These are phyloP conservation scores for Gloeopeniophorella convolvens DNA, from an alignment of 768 basidiomycete genomes.

Conservation along the genomic window DNA sequence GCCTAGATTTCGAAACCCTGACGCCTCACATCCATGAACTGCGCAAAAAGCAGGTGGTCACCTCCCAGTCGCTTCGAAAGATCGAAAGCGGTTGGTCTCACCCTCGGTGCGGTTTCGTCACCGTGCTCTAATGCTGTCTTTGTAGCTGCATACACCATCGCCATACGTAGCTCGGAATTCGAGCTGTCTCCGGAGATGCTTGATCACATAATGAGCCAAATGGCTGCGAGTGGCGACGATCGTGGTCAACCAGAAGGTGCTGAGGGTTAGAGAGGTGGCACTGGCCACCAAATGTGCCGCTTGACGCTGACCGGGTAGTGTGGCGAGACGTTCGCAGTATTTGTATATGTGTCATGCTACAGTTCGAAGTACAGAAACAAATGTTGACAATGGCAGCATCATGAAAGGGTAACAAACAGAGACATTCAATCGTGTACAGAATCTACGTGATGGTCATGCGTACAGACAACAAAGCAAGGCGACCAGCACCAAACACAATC, in stretches of 20 bases:
- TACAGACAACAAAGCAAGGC: not conserved
- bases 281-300: no score
- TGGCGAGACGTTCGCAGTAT: no score
- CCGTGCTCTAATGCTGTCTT: not conserved
- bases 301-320: no score
- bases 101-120: not conserved
- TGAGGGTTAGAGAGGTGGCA: no score
- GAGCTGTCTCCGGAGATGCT: constrained; percentile 61
- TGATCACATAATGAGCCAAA: constrained; percentile 56
- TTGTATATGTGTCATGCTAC: no score
- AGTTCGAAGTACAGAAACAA: no score
- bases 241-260: no score
- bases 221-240: constrained; percentile 6
- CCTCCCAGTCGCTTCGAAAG: constrained; percentile 82
- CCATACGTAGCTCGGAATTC: constrained; percentile 67
- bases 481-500: not conserved
- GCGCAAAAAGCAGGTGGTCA: constrained; percentile 83
- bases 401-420: not conserved
- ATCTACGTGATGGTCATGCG: not conserved
- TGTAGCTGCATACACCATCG: constrained; percentile 68
- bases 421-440: not conserved
- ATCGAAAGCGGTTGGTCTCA: constrained; percentile 76
- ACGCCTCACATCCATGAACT: constrained; percentile 66
- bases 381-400: not conserved
- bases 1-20: constrained; percentile 70